phyloP scores from a whole-genome alignment of 805 yeast species.

The Metschnikowia rubicola region DNA sequence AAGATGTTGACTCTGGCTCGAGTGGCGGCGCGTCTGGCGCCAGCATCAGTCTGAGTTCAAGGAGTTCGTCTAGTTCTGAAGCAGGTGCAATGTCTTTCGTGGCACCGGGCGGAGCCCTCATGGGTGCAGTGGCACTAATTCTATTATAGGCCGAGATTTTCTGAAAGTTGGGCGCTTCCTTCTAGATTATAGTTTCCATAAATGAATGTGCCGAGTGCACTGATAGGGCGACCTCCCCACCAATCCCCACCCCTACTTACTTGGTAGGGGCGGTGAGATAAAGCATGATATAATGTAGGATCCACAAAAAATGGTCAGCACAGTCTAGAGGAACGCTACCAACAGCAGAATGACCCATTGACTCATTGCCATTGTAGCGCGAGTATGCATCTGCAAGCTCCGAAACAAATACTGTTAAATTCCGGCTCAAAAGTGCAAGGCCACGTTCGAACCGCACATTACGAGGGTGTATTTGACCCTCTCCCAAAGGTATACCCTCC shows the following conservation, averaged over 20 bases:
- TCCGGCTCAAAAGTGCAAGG: constrained; percentile 29
- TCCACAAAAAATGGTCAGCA: constrained; percentile 41
- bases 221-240: no score
- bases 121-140: constrained; percentile 36
- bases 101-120: constrained; percentile 30
- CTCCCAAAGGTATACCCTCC: neutral
- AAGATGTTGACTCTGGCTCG: constrained; percentile 10
- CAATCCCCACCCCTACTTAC: neutral
- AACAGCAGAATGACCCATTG: constrained; percentile 8
- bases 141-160: constrained; percentile 19
- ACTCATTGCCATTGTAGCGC: constrained; percentile 9
- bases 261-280: constrained; percentile 26
- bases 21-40: constrained; percentile 2
- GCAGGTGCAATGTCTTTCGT: constrained; percentile 14
- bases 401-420: constrained; percentile 25
- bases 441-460: constrained; percentile 34
- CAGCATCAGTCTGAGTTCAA: neutral
- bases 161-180: no score
- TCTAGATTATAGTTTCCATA: no score
- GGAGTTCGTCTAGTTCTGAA: constrained; percentile 2
- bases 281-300: constrained; percentile 32
- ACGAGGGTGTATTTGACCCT: constrained; percentile 8
- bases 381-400: constrained; percentile 19
- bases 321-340: constrained; percentile 35
- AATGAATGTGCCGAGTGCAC: no score